phyloP scores from a whole-genome alignment of 1,139 yeast species.

The Scheffersomyces insectosa region DNA sequence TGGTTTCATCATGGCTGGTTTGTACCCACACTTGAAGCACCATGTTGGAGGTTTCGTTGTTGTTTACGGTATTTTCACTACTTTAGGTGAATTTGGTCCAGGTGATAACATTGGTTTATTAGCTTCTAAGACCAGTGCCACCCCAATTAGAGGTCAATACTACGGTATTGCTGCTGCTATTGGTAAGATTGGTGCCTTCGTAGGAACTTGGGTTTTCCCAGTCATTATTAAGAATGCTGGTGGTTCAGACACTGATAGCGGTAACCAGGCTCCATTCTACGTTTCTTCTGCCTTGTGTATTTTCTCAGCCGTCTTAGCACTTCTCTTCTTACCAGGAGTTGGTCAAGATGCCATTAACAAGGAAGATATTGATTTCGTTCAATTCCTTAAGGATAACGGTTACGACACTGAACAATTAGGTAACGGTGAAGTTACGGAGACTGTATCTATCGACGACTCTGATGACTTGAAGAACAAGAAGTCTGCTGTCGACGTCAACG shows the following conservation, averaged over 20 bases:
- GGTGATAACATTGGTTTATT: slow-evolving; percentile 90
- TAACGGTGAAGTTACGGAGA: slow-evolving; percentile 22
- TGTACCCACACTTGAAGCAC: slow-evolving; percentile 52
- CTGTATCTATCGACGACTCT: slow-evolving; percentile 1
- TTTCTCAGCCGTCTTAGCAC: slow-evolving; percentile 66
- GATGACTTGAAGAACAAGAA: not conserved
- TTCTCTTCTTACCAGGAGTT: slow-evolving; percentile 75
- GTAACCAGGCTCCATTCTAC: slow-evolving; percentile 77
- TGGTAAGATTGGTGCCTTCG: slow-evolving; percentile 91
- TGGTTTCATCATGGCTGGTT: slow-evolving; percentile 86
- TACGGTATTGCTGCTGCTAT: slow-evolving; percentile 90
- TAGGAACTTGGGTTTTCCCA: slow-evolving; percentile 88
- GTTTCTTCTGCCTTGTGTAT: slow-evolving; percentile 77
- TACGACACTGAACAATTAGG: slow-evolving; percentile 58
- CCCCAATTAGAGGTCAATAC: slow-evolving; percentile 87
- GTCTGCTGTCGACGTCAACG: not conserved
- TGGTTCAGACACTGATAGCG: slow-evolving; percentile 44
- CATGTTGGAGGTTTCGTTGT: slow-evolving; percentile 80
- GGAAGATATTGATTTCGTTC: slow-evolving; percentile 73
- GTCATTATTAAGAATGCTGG: slow-evolving; percentile 54
- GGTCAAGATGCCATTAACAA: slow-evolving; percentile 79
- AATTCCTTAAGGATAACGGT: slow-evolving; percentile 60
- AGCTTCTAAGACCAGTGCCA: slow-evolving; percentile 84
- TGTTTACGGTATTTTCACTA: slow-evolving; percentile 80
- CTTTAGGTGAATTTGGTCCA: slow-evolving; percentile 92